Evolutionary conservation across 306 rosid genomes (phyloP), one percentile per base, ranked within the genome.

Genomic region (Citrullus colocynthis): DNA sequence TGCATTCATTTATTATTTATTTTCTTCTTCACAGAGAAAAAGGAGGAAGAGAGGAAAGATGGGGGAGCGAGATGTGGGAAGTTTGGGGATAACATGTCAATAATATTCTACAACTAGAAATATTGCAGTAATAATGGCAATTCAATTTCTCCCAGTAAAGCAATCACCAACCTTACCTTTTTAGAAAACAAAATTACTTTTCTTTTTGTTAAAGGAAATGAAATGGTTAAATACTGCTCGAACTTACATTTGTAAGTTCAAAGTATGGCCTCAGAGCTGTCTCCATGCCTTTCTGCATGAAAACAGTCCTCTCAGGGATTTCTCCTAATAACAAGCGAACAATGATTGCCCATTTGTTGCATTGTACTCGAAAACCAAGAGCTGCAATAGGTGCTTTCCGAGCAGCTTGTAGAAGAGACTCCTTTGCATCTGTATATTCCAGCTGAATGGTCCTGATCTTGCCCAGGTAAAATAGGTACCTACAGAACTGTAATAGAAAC

Each of bases 341-440:
- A 81, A 92, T 90, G 79, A 96, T 74, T 77, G 99, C 99, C 99
- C 99, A 96, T 88, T 96, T 96, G 85, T 92, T 96, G 85, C 99
- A 96, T 80, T 96, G 99, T 82, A 96, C 89, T 75, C 98, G 90
- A 80, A 96, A 92, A 39, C 99, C 97, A n/a, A 89, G 93, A 55
- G 99, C 99, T 21, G 99, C 93, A 76, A 88, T 82, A 12, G 99
- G 98, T 73, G 99, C 97, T 79, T 96, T 96, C 80, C 99, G 88
- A 57, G 99, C 98, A 70, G 99, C 99, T 76, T 96, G 99, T 71
- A 92, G 93, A 36, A 96, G 98, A 78, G 98, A 92, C 82, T 96
- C 99, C 82, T 92, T 96, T 59, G 99, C 98, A 86, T 96, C 99
- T 15, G 99, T 96, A 78, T 96, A 96, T 89, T 96, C 99, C 88